phyloP scores from a whole-genome alignment of 2,329 filamentous ascomycete species.

The Plenodomus biglobosus region DNA sequence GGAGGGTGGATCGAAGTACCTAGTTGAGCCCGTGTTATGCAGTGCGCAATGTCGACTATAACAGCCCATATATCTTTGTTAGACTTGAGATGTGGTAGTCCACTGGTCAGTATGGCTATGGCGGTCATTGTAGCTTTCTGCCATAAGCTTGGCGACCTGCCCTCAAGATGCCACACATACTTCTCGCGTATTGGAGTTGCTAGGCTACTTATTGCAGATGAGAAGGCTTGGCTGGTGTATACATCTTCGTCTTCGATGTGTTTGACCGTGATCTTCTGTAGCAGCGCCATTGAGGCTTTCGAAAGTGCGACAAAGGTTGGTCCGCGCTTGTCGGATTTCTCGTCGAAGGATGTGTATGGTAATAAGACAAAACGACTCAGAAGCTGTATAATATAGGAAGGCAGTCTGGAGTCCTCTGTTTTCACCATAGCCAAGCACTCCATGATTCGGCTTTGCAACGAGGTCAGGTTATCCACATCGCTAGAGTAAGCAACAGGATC shows the following conservation, averaged over 20 bases:
- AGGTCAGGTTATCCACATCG: slow-evolving; percentile 72
- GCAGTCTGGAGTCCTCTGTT: slow-evolving; percentile 65
- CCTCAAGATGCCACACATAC: slow-evolving; percentile 73
- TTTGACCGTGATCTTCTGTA: slow-evolving; percentile 62
- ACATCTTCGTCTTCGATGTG: slow-evolving; percentile 67
- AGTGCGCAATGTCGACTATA: slow-evolving; percentile 40
- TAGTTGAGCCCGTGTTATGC: slow-evolving; percentile 43
- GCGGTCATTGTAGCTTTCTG: slow-evolving; percentile 72
- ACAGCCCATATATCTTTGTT: slow-evolving; percentile 64
- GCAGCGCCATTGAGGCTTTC: slow-evolving; percentile 73
- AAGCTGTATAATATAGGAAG: slow-evolving; percentile 67
- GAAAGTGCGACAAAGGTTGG: slow-evolving; percentile 89
- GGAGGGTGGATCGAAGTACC: slow-evolving; percentile 43
- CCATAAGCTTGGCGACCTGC: slow-evolving; percentile 75
- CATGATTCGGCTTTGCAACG: slow-evolving; percentile 70
- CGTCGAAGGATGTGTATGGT: slow-evolving; percentile 57
- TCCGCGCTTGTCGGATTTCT: slow-evolving; percentile 44
- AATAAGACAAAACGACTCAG: slow-evolving; percentile 71
- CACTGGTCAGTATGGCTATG: slow-evolving; percentile 67
- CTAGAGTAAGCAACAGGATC: slow-evolving; percentile 67
- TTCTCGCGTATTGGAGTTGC: slow-evolving; percentile 73
- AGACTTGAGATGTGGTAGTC: slow-evolving; percentile 54
- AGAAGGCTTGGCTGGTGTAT: slow-evolving; percentile 68
- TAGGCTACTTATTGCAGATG: slow-evolving; percentile 66
- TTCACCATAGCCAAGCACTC: slow-evolving; percentile 68